Evolutionary conservation across 495 filamentous ascomycete genomes (phyloP).

Genomic region (Trichoderma virens): DNA sequence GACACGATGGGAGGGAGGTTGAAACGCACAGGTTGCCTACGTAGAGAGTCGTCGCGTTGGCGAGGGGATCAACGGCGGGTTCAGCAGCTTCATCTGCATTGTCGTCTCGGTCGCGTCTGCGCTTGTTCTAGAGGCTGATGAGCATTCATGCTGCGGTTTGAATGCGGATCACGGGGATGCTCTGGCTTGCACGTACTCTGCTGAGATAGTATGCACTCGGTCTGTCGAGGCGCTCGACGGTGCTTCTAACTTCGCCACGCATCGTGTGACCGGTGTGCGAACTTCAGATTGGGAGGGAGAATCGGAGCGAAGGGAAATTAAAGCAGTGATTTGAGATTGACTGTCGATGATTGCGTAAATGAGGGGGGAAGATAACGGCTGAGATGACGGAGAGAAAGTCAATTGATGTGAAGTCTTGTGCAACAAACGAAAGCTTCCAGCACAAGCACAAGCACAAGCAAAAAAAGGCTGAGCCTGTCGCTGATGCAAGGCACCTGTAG

Average conservation of each 20-base stretch:
- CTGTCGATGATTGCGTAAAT: background rate
- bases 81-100: constrained; percentile 45
- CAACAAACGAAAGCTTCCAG: background rate
- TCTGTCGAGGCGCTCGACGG: constrained; percentile 79
- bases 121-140: constrained; percentile 44
- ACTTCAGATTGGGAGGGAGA: background rate
- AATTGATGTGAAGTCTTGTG: background rate
- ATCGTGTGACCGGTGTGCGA: background rate
- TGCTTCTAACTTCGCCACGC: constrained; percentile 32
- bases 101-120: constrained; percentile 51
- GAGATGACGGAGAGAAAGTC: background rate
- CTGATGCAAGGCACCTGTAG: constrained; percentile 7
- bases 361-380: background rate
- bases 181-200: constrained; percentile 47
- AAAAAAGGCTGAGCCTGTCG: background rate
- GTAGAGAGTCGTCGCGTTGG: constrained; percentile 88
- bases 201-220: constrained; percentile 81
- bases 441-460: background rate
- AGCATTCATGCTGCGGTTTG: background rate
- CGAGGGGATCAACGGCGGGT: constrained; percentile 61
- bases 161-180: constrained; percentile 9
- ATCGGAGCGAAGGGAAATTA: too few relatives aligned
- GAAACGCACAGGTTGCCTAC: constrained; percentile 84
- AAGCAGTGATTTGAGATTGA: too few relatives aligned
- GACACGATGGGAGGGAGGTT: background rate